phyloP scores from a whole-genome alignment of 169 alveolate species.

The Neospora caninum region DNA sequence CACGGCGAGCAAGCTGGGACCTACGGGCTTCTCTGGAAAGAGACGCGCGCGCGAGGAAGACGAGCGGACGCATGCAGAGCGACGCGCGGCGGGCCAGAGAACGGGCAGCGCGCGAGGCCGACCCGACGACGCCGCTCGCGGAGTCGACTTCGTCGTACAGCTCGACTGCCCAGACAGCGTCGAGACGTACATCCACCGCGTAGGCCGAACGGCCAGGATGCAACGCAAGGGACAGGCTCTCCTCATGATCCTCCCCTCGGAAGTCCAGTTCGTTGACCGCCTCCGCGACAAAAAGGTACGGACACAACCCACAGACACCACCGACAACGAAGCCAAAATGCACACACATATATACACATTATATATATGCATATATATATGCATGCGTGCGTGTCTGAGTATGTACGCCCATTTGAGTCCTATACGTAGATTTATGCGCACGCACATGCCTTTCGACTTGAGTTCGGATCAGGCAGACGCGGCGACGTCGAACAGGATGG shows the following conservation, averaged over 20 bases:
- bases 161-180: slow-evolving; percentile 94
- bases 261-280: slow-evolving; percentile 45
- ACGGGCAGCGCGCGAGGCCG: background rate
- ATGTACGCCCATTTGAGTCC: too few species aligned
- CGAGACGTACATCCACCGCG: slow-evolving; percentile 94
- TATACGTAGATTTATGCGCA: too few species aligned
- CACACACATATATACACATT: background rate
- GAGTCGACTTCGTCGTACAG: slow-evolving; percentile 62
- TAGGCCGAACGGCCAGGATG: slow-evolving; percentile 95
- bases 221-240: slow-evolving; percentile 88
- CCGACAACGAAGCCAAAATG: background rate
- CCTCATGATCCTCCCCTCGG: slow-evolving; percentile 74
- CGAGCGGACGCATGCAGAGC: background rate
- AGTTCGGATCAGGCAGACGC: too few species aligned
- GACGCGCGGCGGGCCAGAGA: background rate
- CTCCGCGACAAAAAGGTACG: slow-evolving; percentile 44
- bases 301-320: background rate
- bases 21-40: background rate
- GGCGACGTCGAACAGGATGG: too few species aligned
- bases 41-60: background rate
- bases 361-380: background rate
- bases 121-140: background rate
- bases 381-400: background rate
- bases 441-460: too few species aligned
- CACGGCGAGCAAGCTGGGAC: background rate